Evolutionary conservation across 805 yeast genomes (phyloP).

Genomic region (Suhomyces faveliae): DNA sequence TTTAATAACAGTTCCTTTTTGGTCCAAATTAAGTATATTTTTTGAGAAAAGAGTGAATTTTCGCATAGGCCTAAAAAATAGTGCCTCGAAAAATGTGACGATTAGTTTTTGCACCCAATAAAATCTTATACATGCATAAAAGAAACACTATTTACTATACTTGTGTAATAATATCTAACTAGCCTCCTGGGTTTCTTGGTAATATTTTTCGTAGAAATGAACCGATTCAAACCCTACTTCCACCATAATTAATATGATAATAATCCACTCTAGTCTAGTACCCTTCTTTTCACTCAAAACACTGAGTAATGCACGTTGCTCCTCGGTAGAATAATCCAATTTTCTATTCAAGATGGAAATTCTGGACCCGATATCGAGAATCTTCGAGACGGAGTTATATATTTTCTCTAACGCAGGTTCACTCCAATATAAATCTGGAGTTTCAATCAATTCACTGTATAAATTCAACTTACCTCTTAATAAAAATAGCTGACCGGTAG

Average conservation of each 20-base stretch:
- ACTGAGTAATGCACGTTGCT: conserved; percentile 71
- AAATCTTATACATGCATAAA: neutral
- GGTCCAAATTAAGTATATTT: neutral
- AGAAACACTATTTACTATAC: neutral
- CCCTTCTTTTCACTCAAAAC: conserved; percentile 76
- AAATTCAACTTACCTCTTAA: conserved; percentile 80
- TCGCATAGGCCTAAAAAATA: neutral
- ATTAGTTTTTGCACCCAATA: neutral
- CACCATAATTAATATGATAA: conserved; percentile 75
- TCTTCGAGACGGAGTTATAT: conserved; percentile 66
- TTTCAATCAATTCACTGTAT: conserved; percentile 84
- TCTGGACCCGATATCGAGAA: conserved; percentile 73
- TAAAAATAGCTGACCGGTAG: conserved; percentile 73
- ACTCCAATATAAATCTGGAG: conserved; percentile 92
- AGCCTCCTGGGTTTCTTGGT: neutral
- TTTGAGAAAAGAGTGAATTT: neutral
- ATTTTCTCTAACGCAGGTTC: conserved; percentile 82
- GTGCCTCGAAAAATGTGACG: neutral
- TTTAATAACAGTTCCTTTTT: neutral
- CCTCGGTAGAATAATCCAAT: conserved; percentile 88
- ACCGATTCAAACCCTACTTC: conserved; percentile 81
- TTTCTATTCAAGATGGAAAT: conserved; percentile 79
- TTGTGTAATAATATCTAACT: neutral
- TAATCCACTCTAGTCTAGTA: conserved; percentile 82
- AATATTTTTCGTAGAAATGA: conserved; percentile 63